phyloP scores from a whole-genome alignment of 352 stramenopile species.

The Pythium biforme region DNA sequence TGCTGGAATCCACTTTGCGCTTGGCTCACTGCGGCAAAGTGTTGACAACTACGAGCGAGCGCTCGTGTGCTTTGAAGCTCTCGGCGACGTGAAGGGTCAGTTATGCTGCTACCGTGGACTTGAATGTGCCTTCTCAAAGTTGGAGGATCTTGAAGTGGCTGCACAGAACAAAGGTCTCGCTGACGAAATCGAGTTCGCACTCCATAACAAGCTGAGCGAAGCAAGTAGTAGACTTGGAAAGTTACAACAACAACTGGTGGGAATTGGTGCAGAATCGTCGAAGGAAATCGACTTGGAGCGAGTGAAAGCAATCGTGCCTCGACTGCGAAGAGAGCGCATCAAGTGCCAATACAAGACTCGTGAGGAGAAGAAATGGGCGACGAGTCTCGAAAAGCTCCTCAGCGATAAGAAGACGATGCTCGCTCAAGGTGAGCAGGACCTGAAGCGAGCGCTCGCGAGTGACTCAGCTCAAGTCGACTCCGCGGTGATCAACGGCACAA shows the following conservation, averaged over 20 bases:
- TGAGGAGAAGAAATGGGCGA: conserved; percentile 53
- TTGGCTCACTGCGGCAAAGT: conserved; percentile 43
- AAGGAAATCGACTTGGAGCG: conserved; percentile 61
- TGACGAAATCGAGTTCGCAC: conserved; percentile 65
- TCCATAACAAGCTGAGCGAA: conserved; percentile 47
- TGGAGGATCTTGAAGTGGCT: conserved; percentile 56
- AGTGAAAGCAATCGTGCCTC: conserved; percentile 61
- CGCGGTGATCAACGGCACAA: conserved; percentile 49
- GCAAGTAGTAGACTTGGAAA: conserved; percentile 37
- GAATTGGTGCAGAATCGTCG: conserved; percentile 59
- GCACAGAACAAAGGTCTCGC: conserved; percentile 43
- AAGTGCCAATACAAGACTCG: conserved; percentile 51
- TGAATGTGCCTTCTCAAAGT: conserved; percentile 40
- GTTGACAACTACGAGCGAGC: conserved; percentile 60
- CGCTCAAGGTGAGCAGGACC: conserved; percentile 54
- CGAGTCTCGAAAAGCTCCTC: conserved; percentile 54
- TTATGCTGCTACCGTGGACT: conserved; percentile 57
- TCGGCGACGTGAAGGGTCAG: conserved; percentile 43
- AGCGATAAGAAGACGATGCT: conserved; percentile 57
- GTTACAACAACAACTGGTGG: conserved; percentile 58
- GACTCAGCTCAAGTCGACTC: conserved; percentile 72
- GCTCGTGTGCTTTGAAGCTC: conserved; percentile 49
- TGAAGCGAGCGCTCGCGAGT: conserved; percentile 63
- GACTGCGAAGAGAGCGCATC: conserved; percentile 56
- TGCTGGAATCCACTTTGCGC: conserved; percentile 36